phyloP scores from a whole-genome alignment of 306 rosid genomes.

The Glycine tomentella region DNA sequence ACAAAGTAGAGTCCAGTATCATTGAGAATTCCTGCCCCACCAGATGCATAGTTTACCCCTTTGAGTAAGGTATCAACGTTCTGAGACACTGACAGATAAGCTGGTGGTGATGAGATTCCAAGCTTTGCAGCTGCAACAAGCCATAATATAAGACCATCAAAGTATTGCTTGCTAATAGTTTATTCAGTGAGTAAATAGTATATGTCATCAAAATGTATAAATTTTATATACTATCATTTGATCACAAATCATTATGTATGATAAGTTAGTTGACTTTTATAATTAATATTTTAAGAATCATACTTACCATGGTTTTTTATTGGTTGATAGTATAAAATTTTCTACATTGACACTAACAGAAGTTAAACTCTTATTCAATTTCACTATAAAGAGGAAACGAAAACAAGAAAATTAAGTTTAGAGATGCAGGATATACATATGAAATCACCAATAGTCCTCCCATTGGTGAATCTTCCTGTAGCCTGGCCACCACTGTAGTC shows the following conservation, averaged over 20 bases:
- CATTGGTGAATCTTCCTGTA: constrained; percentile 89
- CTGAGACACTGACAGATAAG: constrained; percentile 69
- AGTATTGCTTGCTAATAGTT: background rate
- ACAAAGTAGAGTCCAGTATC: constrained; percentile 89
- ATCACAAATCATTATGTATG: background rate
- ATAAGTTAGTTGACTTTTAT: background rate
- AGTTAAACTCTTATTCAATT: background rate
- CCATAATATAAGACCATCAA: background rate
- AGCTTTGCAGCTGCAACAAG: constrained; percentile 71
- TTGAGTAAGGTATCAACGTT: constrained; percentile 65
- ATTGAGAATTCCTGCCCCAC: constrained; percentile 93
- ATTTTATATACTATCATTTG: background rate
- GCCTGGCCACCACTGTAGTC: constrained; percentile 76
- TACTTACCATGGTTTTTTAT: background rate
- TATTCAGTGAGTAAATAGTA: background rate
- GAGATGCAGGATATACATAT: constrained; percentile 55
- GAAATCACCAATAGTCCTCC: constrained; percentile 88
- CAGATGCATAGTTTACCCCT: constrained; percentile 89
- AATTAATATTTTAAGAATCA: background rate
- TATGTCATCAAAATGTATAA: background rate
- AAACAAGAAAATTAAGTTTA: background rate
- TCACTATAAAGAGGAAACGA: background rate
- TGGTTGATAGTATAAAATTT: background rate
- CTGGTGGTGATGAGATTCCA: constrained; percentile 76
- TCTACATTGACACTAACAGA: background rate